These are phyloP conservation scores for Berberis thunbergii DNA, from an alignment of 164 flowering plant species.

Conservation along the genomic window DNA sequence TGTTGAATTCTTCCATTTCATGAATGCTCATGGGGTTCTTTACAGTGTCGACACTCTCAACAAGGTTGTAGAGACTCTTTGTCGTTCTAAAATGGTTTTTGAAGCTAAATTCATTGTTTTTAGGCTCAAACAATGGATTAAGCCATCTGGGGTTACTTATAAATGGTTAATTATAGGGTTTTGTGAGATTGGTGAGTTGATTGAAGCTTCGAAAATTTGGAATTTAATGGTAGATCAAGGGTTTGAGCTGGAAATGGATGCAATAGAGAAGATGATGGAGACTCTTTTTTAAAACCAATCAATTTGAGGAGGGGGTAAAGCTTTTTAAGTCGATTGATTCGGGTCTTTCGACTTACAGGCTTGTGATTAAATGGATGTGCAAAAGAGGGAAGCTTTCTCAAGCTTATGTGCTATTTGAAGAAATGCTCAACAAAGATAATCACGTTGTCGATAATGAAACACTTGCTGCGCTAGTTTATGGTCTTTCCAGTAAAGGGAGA, in stretches of 20 bases:
- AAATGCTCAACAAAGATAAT: slow-evolving; percentile 61
- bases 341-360: slow-evolving; percentile 53
- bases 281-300: slow-evolving; percentile 54
- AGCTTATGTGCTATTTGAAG: slow-evolving; percentile 46
- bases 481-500: slow-evolving; percentile 44
- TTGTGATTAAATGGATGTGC: slow-evolving; percentile 75
- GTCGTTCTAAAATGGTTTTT: slow-evolving; percentile 41
- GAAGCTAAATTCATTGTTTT: slow-evolving; percentile 60
- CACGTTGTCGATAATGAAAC: slow-evolving; percentile 38
- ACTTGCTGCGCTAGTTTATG: slow-evolving; percentile 49
- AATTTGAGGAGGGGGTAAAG: slow-evolving; percentile 53
- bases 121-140: slow-evolving; percentile 47
- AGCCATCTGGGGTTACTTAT: slow-evolving; percentile 48
- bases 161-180: slow-evolving; percentile 56
- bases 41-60: slow-evolving; percentile 53
- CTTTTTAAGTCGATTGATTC: slow-evolving; percentile 39
- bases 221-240: slow-evolving; percentile 74
- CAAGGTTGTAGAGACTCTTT: slow-evolving; percentile 47
- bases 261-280: slow-evolving; percentile 57
- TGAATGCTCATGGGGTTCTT: slow-evolving; percentile 42
- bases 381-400: slow-evolving; percentile 41
- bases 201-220: slow-evolving; percentile 83
- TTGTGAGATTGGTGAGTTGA: slow-evolving; percentile 58
- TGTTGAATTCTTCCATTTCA: slow-evolving; percentile 69
- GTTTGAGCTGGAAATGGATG: slow-evolving; percentile 40